Evolutionary conservation across 2,329 filamentous ascomycete genomes (phyloP).

Genomic region (Verticillium nubilum): DNA sequence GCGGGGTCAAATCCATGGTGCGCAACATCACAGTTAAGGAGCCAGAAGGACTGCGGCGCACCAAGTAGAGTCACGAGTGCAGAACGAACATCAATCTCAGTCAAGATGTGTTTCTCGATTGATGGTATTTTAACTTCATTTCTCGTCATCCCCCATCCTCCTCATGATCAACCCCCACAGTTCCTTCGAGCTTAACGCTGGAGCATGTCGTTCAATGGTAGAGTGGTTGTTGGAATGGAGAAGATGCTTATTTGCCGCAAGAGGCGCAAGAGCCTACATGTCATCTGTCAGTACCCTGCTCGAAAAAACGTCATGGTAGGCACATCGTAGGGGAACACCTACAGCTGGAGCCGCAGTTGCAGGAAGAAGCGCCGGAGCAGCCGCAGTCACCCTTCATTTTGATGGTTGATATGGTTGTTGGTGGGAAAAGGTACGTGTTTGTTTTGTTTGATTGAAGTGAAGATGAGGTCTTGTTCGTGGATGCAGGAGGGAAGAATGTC

Average conservation of each 20-base stretch:
- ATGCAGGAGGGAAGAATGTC: neutral
- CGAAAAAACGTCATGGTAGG: neutral
- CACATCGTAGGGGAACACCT: conserved; percentile 8
- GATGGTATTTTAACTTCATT: neutral
- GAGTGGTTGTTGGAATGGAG: neutral
- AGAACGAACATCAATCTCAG: neutral
- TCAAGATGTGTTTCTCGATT: neutral
- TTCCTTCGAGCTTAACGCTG: neutral
- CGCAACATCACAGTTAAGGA: neutral
- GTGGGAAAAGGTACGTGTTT: neutral
- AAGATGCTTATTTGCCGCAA: conserved; percentile 2
- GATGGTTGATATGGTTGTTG: conserved; percentile 10
- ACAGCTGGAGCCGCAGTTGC: conserved; percentile 16
- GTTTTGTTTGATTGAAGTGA: neutral
- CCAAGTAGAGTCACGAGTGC: neutral
- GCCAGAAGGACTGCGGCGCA: neutral
- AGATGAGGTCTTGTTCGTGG: neutral
- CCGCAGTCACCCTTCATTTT: conserved; percentile 18
- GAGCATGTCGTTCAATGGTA: neutral
- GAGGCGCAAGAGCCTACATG: conserved; percentile 1
- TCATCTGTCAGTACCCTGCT: neutral
- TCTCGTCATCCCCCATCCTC: neutral
- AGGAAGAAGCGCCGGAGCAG: conserved; percentile 16
- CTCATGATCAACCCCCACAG: neutral
- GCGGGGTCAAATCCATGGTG: neutral